Conservation (phyloP, 2,329 filamentous ascomycete species). For the Diaporthe sp. region DNA sequence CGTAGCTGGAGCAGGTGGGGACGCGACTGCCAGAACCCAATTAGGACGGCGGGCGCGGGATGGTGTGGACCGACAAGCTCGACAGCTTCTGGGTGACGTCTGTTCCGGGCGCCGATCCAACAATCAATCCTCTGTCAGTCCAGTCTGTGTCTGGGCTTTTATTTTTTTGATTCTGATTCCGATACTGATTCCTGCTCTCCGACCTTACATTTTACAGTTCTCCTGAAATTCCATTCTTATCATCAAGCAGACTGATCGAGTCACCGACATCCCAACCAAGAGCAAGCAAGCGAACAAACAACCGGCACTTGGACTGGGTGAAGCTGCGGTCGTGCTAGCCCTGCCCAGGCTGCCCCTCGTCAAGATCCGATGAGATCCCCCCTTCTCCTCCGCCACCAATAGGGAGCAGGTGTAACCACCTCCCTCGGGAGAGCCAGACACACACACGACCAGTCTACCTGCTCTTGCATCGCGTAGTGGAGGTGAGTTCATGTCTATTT, state of each 20-base stretch:
- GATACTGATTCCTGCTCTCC: background rate
- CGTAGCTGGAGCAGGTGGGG: conserved; percentile 14
- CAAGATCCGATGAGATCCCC: conserved; percentile 22
- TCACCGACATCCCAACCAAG: background rate
- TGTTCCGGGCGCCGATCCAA: conserved; percentile 13
- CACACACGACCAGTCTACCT: background rate
- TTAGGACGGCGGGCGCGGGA: conserved; percentile 5
- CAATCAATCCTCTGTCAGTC: background rate
- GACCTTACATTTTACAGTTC: background rate
- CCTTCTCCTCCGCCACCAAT: conserved; percentile 1
- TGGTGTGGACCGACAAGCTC: conserved; percentile 8
- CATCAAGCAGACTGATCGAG: background rate
- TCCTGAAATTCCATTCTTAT: background rate
- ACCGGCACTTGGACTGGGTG: background rate
- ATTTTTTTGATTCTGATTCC: conserved; percentile 1
- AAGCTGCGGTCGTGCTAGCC: background rate
- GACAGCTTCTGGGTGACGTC: conserved; percentile 20
- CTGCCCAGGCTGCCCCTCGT: background rate
- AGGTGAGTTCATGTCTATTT: conserved; percentile 25
- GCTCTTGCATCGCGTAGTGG: conserved; percentile 3
- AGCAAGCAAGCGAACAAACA: background rate
- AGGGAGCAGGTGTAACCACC: conserved; percentile 28
- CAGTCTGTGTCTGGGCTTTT: background rate
- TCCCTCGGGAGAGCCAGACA: background rate
- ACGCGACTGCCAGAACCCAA: conserved; percentile 18